These are phyloP conservation scores for Botryococcus braunii DNA, from an alignment of 163 green algal species.

Conservation along the genomic window DNA sequence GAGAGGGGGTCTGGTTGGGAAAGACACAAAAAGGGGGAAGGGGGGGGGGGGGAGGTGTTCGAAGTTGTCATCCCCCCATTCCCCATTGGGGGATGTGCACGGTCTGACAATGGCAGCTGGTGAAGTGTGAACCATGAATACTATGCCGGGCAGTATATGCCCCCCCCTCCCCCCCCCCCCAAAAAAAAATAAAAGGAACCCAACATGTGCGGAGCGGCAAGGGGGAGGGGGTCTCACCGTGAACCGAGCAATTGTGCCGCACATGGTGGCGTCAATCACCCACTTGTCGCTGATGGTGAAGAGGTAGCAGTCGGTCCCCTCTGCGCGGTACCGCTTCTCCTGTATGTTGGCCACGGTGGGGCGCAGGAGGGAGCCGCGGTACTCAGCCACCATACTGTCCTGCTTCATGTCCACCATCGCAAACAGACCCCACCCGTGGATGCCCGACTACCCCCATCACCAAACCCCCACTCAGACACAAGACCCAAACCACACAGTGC, in stretches of 20 bases:
- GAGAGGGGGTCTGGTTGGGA: too few species aligned
- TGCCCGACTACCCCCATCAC: slow-evolving; percentile 16
- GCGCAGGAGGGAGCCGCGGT: slow-evolving; percentile 73
- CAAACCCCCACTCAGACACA: too few species aligned
- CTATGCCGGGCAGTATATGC: too few species aligned
- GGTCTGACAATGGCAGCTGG: too few species aligned
- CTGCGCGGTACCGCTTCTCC: slow-evolving; percentile 63
- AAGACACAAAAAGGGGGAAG: too few species aligned
- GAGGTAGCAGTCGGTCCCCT: slow-evolving; percentile 75
- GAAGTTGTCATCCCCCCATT: too few species aligned
- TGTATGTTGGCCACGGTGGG: slow-evolving; percentile 62
- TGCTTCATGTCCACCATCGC: slow-evolving; percentile 58
- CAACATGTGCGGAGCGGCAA: neutral
- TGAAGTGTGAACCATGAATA: too few species aligned
- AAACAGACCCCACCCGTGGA: slow-evolving; percentile 96
- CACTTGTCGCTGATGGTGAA: slow-evolving; percentile 67
- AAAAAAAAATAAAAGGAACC: too few species aligned
- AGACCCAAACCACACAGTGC: too few species aligned
- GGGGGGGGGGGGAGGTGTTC: too few species aligned
- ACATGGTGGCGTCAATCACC: slow-evolving; percentile 83
- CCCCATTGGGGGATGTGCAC: too few species aligned
- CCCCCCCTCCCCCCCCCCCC: too few species aligned
- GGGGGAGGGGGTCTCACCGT: slow-evolving; percentile 30
- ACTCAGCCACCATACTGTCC: slow-evolving; percentile 89
- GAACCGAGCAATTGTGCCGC: slow-evolving; percentile 78